Evolutionary conservation across 2,329 filamentous ascomycete species (phyloP), one percentile per base, ranked within the genome.

Genomic region (Monosporascus cannonballus): DNA sequence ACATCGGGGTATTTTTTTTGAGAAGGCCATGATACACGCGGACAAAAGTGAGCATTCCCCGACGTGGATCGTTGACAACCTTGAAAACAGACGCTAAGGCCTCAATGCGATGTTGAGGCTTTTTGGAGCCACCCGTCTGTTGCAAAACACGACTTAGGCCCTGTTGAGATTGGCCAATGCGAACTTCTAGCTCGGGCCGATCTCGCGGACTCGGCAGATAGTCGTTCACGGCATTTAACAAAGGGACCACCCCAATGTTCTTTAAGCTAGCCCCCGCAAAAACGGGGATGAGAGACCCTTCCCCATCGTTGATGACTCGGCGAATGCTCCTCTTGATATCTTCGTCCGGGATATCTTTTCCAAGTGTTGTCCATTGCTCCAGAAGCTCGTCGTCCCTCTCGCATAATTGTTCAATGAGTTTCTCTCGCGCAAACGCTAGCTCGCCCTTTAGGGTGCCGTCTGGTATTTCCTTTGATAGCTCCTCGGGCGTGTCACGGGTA

Each of bases 221-320:
- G 64, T 96, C 89, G 8, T 90, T 83, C 14, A 97, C 84, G 38
- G 90, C 90, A 67, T 97, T 91, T 50, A 97, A 80, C 22, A 99
- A 76, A 27, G 92, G 90, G 67, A 96, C 90, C 4, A 97, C 91
- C 7, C 94, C 94, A 56, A 97, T 90, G 59, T 97, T 96, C 42
- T 88, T 84, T 70, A 97, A 91, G 68, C 92, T 96, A 5, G 93
- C 92, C 2, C 93, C 93, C 1, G 90, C 90, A 69, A 96, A 95
- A 0, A 96, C 80, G 1, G 93, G 93, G 44, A 94, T 87, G 18
- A 95, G 76, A n/a, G 73, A 76, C 49, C 89, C 90, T 9, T 86
- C 79, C 1, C 85, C 82, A 47, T 77, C 76, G 6, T 85, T 76
- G 6, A 96, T 82, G 39, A 85, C 85, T 46, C 85, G 80, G 36